Percentiles rank a stretch among this genome's conserved stretches.
Conservation (phyloP, 2,329 filamentous ascomycete genomes). For the Truncatella angustata region DNA sequence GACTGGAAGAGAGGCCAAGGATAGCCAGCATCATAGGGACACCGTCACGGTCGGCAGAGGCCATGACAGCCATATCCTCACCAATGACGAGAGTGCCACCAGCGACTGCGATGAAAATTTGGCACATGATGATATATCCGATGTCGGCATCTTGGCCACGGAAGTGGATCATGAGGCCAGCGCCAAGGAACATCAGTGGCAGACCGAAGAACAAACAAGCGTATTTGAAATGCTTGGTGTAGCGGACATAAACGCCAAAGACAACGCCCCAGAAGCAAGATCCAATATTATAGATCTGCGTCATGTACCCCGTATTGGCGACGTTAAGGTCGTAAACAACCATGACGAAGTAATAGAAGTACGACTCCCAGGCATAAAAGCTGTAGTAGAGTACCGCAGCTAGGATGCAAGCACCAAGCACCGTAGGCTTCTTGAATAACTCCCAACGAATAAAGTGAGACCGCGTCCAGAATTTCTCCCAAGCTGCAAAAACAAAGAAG, state of each 20-base stretch:
- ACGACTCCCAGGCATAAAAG: conserved; percentile 38
- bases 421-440: conserved; percentile 35
- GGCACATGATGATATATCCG: conserved; percentile 57
- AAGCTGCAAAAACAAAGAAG: conserved; percentile 30
- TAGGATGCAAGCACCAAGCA: conserved; percentile 33
- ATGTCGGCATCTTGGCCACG: conserved; percentile 49
- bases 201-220: conserved; percentile 45
- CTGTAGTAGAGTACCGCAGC: conserved; percentile 28
- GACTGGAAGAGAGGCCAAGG: conserved; percentile 40
- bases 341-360: conserved; percentile 38
- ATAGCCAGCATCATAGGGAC: conserved; percentile 56
- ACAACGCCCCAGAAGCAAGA: conserved; percentile 40
- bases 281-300: conserved; percentile 38
- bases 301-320: conserved; percentile 29
- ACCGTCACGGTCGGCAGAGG: conserved; percentile 54
- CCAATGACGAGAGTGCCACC: conserved; percentile 59
- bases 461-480: conserved; percentile 38
- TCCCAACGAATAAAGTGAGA: conserved; percentile 37
- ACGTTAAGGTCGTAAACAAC: conserved; percentile 32
- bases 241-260: conserved; percentile 42
- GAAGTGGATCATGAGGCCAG: conserved; percentile 60
- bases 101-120: conserved; percentile 61
- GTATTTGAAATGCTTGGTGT: conserved; percentile 47
- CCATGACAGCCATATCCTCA: conserved; percentile 47
- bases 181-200: conserved; percentile 54